Conservation (phyloP, 1,284 basidiomycete species). For the Leccinum brunneo-olivaceum region DNA sequence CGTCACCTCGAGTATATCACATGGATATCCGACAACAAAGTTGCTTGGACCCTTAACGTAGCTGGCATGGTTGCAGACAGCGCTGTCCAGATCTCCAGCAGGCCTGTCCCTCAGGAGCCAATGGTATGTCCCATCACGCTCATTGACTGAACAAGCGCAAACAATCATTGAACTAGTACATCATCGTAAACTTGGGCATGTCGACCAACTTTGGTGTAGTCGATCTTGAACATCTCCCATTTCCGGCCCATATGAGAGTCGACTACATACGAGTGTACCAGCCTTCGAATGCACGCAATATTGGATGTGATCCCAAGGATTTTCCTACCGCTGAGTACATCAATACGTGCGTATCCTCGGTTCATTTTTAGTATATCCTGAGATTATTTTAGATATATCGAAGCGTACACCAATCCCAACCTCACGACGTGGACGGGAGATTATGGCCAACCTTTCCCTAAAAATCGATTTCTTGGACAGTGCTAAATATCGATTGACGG, state of each 20-base stretch:
- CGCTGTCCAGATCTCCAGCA: conserved; percentile 48
- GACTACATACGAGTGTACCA: conserved; percentile 74
- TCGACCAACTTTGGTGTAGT: conserved; percentile 51
- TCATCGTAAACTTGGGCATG: conserved; percentile 51
- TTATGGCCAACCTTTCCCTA: conserved; percentile 29
- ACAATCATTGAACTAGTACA: conserved; percentile 28
- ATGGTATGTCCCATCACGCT: conserved; percentile 42
- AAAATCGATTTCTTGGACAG: conserved; percentile 27
- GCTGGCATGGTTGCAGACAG: conserved; percentile 58
- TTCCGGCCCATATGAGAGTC: conserved; percentile 57
- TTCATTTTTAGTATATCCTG: background rate
- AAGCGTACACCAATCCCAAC: conserved; percentile 39
- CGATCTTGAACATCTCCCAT: conserved; percentile 49
- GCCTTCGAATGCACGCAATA: conserved; percentile 45
- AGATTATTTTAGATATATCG: conserved; percentile 25
- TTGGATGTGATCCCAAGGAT: conserved; percentile 66
- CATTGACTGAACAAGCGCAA: background rate
- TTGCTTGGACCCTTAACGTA: conserved; percentile 61
- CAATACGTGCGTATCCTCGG: conserved; percentile 34
- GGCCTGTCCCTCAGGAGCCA: conserved; percentile 65
- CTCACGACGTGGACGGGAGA: conserved; percentile 36
- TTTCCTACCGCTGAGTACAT: conserved; percentile 65
- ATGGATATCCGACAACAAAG: conserved; percentile 55
- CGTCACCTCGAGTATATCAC: conserved; percentile 49
- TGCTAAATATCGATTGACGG: too few species aligned